Evolutionary conservation across 257 asterid species (phyloP).

Genomic region (Ligustrum vulgare): DNA sequence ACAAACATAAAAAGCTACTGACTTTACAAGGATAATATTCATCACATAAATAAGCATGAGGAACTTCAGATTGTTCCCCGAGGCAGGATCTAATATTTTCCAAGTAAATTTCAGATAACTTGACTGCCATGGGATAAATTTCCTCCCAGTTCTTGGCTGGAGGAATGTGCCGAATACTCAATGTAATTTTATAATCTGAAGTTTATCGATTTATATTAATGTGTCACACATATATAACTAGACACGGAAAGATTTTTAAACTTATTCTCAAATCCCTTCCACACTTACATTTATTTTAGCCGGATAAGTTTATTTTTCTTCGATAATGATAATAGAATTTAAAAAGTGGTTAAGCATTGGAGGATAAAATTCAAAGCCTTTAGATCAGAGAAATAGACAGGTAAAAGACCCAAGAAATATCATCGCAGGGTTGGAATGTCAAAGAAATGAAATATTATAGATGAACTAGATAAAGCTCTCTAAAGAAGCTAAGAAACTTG

Average conservation of each 20-base stretch:
- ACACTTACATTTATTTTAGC: background rate
- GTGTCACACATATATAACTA: background rate
- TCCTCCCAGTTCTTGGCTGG: background rate
- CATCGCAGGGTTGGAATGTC: background rate
- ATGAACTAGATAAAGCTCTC: background rate
- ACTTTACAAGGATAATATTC: background rate
- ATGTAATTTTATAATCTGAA: background rate
- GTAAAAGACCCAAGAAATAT: background rate
- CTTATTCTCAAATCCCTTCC: background rate
- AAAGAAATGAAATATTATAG: too few relatives aligned
- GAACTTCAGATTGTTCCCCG: background rate
- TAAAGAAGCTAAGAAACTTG: background rate
- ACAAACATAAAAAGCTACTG: background rate
- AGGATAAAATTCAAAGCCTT: background rate
- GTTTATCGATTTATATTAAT: background rate
- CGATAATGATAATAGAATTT: background rate
- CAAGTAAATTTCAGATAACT: background rate
- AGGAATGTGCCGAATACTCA: background rate
- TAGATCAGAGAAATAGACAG: background rate
- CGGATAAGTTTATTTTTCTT: background rate
- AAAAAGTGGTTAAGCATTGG: background rate
- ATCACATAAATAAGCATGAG: background rate
- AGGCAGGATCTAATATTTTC: background rate
- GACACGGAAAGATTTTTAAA: background rate
- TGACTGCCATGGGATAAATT: background rate